Evolutionary conservation across 495 filamentous ascomycete species (phyloP).

Genomic region (Darksidea phi): DNA sequence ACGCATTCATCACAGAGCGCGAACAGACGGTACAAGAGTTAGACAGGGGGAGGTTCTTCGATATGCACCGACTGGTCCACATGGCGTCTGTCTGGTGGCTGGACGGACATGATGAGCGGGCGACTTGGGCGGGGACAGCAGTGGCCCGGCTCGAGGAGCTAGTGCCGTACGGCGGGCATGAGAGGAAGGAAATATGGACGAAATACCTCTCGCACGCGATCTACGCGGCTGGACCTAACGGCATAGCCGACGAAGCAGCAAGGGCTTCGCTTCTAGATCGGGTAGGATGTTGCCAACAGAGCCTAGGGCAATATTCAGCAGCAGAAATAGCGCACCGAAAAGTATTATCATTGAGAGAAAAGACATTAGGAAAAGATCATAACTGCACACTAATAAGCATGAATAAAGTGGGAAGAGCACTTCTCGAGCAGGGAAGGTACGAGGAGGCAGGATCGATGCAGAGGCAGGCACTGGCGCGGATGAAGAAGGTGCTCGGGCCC

Average conservation of each 20-base stretch:
- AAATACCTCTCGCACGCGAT: conserved; percentile 21
- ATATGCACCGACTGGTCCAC: conserved; percentile 25
- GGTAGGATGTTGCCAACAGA: conserved; percentile 3
- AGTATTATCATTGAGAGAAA: no score
- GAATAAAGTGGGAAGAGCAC: conserved; percentile 2
- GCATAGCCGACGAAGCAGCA: neutral
- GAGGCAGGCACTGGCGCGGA: conserved; percentile 2
- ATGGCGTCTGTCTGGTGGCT: conserved; percentile 25
- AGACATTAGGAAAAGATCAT: no score
- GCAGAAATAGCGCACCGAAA: conserved; percentile 9
- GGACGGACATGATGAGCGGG: conserved; percentile 1
- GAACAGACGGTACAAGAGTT: neutral
- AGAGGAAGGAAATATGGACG: conserved; percentile 16
- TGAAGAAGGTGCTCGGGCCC: conserved; percentile 21
- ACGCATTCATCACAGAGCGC: conserved; percentile 20
- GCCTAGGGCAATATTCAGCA: neutral
- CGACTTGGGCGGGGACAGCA: conserved; percentile 1
- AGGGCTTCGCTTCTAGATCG: neutral
- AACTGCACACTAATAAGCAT: conserved; percentile 14
- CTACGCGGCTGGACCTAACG: neutral
- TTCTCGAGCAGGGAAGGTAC: conserved; percentile 16
- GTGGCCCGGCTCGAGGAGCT: neutral
- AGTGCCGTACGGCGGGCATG: conserved; percentile 12
- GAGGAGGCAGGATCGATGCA: conserved; percentile 30
- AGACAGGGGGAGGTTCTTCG: conserved; percentile 5